Evolutionary conservation across 2,329 filamentous ascomycete genomes (phyloP), one percentile per base, ranked within the genome.

Genomic region (Hymenoscyphus infarciens): DNA sequence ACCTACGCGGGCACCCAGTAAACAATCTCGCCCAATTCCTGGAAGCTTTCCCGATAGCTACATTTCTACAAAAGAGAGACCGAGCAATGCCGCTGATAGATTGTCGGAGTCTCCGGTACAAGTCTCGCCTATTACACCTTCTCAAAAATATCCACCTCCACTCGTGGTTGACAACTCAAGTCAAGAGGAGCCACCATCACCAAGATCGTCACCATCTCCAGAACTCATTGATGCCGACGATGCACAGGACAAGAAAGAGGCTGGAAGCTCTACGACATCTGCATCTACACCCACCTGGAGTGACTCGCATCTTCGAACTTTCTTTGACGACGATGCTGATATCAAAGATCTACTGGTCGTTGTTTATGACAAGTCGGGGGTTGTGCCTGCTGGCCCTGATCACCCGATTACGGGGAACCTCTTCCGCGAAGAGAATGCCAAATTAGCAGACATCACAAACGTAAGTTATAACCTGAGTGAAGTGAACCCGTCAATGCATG

Each of bases 321-420:
- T 97, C 77, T 89, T 98, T 71, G 94, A 98, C 68, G 92, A 95
- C 69, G 87, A 91, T 64, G 87, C 88, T 38, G 92, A 97, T 66
- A 92, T 99, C 68, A 86, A 91, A 58, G 94, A 99, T 74, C 84
- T 98, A 74, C 82, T 98, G 59, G 84, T 93, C 42, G 90, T 99
- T 64, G 92, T 99, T 31, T 93, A 97, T 73, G 93, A 98, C 77
- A 97, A 93, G 75, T 90, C 87, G 15, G 90, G 93, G 63, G 87
- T 96, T 16, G 83, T 87, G 52, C 90, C 92, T 19, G 90, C 89
- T 7, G 86, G 89, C 1, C 83, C 85, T n/a, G 91, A 97, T 62
- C 93, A 98, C 75, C 94, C 94, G 0, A 82, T 96, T 54, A 91
- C 90, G 58, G 86, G 86, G 15, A 85, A 87, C 25, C 79, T 98